Base-by-base conservation (phyloP, 108 stramenopile genomes). In the Hondaea fermentalgiana region DNA sequence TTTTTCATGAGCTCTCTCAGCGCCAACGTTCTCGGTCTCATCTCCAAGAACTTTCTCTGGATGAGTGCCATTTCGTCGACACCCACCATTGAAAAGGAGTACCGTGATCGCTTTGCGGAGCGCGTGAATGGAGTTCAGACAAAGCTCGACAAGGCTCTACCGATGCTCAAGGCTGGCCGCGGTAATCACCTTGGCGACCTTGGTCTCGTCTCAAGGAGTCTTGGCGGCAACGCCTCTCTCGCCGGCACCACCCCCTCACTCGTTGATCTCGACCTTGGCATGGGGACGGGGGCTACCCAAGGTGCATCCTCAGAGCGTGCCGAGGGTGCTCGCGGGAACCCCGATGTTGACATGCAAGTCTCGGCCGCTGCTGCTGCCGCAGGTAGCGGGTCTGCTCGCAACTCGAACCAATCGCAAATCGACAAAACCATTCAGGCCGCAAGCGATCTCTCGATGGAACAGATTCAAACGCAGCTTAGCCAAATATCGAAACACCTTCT, bases 1-100 rank as follows among this genome's bases (percentile, higher is more conserved):
- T 96, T 96, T 89, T 96, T 95, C 92, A 98, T 98, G 96, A 89
- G 88, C 51, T 53, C 88, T 16, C 72, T 92, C 43, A 88, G 91
- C 5, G 58, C 71, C 5, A 87, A 71, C 29, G 90, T 93, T 4
- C 55, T 94, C 60, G 87, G 72, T 51, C 87, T 71, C 57, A 71
- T 94, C 59, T 91, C 91, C 23, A 72, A 89, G 87, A 91, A 91
- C 90, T 92, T 88, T 57, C 88, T 92, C 29, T 93, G 93, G 93
- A 91, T 92, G 88, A 87, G 89, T 17, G 88, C 91, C 21, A 89
- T 93, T 14, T 25, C 69, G 43, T 58, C 90, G 43, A 90, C 92
- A n/a, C 92, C 92, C 23, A 57, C 69, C 25, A 90, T 92, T 35
- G 91, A 92, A 60, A 89, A 19, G 29, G 91, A 92, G 89, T 71